Evolutionary conservation across 2,329 filamentous ascomycete genomes (phyloP).

Genomic region (Claviceps digitariae): DNA sequence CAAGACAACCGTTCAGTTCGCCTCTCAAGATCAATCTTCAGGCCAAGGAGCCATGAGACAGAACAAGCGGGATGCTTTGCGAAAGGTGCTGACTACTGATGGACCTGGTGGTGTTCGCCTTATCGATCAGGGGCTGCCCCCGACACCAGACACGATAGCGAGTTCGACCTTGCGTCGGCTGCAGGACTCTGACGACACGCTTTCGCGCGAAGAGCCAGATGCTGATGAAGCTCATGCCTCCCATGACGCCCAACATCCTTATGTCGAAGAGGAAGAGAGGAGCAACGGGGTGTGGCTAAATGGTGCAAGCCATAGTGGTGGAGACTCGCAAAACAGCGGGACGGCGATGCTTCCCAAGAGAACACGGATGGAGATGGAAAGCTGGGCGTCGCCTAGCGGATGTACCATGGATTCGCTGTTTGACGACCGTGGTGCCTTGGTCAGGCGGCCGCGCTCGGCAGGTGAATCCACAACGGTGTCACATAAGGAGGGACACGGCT

Average conservation of each 20-base stretch:
- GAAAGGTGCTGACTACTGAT: slow-evolving; percentile 37
- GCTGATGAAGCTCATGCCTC: too few relatives aligned
- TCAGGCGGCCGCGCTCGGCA: slow-evolving; percentile 32
- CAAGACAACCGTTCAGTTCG: slow-evolving; percentile 8
- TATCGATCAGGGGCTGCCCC: slow-evolving; percentile 34
- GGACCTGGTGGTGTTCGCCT: slow-evolving; percentile 26
- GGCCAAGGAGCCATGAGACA: slow-evolving; percentile 22
- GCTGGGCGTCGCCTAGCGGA: slow-evolving; percentile 4
- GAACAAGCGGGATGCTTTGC: slow-evolving; percentile 34
- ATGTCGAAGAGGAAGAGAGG: slow-evolving; percentile 14
- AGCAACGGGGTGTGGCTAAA: slow-evolving; percentile 20
- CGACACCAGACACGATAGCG: slow-evolving; percentile 47
- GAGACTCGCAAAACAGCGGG: slow-evolving; percentile 3
- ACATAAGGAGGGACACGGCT: slow-evolving; percentile 25
- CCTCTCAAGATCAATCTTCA: slow-evolving; percentile 8
- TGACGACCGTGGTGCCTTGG: slow-evolving; percentile 10
- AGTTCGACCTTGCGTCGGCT: slow-evolving; percentile 38
- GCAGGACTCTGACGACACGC: slow-evolving; percentile 36
- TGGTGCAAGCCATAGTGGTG: slow-evolving; percentile 9
- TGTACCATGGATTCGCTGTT: slow-evolving; percentile 6
- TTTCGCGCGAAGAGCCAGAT: slow-evolving; percentile 20
- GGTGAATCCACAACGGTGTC: slow-evolving; percentile 30
- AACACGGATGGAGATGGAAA: neutral
- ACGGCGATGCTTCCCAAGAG: neutral
- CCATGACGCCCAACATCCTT: too few relatives aligned